Percentiles rank a stretch among this genome's conserved stretches.
phyloP scores from a whole-genome alignment of 2,329 filamentous ascomycete genomes.

The Aschersonia sp. region DNA sequence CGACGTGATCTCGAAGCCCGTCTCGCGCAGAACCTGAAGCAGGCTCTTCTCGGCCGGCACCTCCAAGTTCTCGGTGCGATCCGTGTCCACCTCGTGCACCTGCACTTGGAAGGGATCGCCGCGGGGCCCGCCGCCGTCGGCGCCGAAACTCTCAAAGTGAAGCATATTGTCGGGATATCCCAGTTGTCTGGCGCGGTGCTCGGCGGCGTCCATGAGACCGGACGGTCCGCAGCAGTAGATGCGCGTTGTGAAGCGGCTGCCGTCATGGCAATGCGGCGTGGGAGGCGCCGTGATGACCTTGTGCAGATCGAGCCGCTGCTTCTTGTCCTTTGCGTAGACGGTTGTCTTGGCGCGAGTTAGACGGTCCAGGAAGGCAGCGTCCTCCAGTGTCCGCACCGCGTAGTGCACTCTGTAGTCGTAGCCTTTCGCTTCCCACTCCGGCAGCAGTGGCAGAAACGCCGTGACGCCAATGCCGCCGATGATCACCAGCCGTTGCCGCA shows the following conservation, averaged over 20 bases:
- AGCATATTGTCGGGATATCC: slow-evolving; percentile 34
- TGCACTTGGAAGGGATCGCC: slow-evolving; percentile 40
- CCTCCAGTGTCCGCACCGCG: slow-evolving; percentile 34
- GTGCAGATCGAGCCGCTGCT: slow-evolving; percentile 36
- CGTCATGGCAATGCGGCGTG: slow-evolving; percentile 10
- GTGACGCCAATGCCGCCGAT: slow-evolving; percentile 53
- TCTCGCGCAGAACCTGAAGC: slow-evolving; percentile 29
- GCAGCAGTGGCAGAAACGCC: slow-evolving; percentile 40
- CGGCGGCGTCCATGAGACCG: slow-evolving; percentile 39
- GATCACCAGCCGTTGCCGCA: slow-evolving; percentile 38
- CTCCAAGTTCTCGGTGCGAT: slow-evolving; percentile 22
- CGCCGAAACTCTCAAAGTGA: slow-evolving; percentile 46
- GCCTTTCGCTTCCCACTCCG: slow-evolving; percentile 26
- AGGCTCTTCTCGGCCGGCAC: slow-evolving; percentile 34
- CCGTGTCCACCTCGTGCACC: slow-evolving; percentile 26
- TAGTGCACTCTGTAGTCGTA: slow-evolving; percentile 42
- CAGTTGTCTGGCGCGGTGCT: slow-evolving; percentile 21
- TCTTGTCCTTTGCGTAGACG: slow-evolving; percentile 37
- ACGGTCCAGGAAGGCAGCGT: slow-evolving; percentile 39
- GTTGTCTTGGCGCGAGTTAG: slow-evolving; percentile 25
- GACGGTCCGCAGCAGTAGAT: slow-evolving; percentile 48
- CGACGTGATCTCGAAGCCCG: slow-evolving; percentile 27
- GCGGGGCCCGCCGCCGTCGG: slow-evolving; percentile 27
- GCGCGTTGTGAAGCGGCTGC: slow-evolving; percentile 12
- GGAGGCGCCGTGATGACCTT: slow-evolving; percentile 31